A percentile compares a stretch with the other conserved stretches of the same genome.
Evolutionary conservation across 495 filamentous ascomycete genomes (phyloP).

Genomic region (Parathielavia hyrcaniae): DNA sequence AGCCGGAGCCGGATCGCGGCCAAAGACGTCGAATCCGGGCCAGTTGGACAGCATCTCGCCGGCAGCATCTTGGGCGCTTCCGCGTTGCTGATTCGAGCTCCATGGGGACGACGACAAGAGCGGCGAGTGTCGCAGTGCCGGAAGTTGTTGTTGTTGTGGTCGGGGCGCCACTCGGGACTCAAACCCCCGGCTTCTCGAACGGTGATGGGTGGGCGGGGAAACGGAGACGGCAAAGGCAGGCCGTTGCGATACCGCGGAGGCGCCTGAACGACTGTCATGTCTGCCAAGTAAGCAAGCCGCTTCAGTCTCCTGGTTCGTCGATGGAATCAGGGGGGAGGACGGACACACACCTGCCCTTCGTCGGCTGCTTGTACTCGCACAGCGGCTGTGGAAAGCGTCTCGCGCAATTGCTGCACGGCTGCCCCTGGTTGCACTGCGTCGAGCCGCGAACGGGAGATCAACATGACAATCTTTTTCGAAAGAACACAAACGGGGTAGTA

Average conservation of each 20-base stretch:
- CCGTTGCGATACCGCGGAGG: slow-evolving; percentile 15
- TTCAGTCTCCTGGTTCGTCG: background rate
- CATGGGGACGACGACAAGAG: slow-evolving; percentile 13
- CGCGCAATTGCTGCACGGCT: slow-evolving; percentile 38
- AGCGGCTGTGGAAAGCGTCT: slow-evolving; percentile 35
- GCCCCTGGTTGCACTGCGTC: slow-evolving; percentile 36
- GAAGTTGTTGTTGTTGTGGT: slow-evolving; percentile 11
- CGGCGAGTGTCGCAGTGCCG: slow-evolving; percentile 10
- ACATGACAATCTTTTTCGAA: slow-evolving; percentile 1
- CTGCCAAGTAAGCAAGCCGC: slow-evolving; percentile 1
- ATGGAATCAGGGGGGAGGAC: background rate
- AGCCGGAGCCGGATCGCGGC: slow-evolving; percentile 9
- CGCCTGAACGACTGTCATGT: slow-evolving; percentile 22
- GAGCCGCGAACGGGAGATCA: slow-evolving; percentile 2
- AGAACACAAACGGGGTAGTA: background rate
- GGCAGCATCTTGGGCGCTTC: slow-evolving; percentile 8
- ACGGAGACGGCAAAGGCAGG: slow-evolving; percentile 27
- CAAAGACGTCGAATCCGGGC: slow-evolving; percentile 19
- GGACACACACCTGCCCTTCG: slow-evolving; percentile 27
- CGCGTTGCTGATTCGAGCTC: slow-evolving; percentile 7
- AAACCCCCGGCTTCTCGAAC: slow-evolving; percentile 4
- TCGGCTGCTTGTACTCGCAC: slow-evolving; percentile 35
- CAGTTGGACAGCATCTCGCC: slow-evolving; percentile 18
- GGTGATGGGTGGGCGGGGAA: slow-evolving; percentile 11
- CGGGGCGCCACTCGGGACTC: background rate